A percentile compares a stretch with the other conserved stretches of the same genome.
These are phyloP conservation scores for Blastocystis sp. DNA, from an alignment of 352 stramenopile species.

Conservation along the genomic window DNA sequence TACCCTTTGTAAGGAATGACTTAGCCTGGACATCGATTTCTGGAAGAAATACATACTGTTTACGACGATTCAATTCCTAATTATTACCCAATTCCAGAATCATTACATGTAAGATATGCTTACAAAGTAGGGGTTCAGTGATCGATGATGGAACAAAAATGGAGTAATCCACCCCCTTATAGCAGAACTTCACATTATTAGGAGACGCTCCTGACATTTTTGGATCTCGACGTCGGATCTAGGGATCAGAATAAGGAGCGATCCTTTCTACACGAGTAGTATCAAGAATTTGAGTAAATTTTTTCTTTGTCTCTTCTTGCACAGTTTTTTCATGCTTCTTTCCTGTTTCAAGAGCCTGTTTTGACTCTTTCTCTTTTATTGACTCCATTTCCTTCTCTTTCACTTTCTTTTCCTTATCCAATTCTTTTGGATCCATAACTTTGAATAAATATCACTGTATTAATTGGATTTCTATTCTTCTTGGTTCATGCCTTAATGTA, in stretches of 20 bases:
- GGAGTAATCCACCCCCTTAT: conserved; percentile 43
- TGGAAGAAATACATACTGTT: not conserved
- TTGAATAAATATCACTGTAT: not conserved
- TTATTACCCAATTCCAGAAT: not conserved
- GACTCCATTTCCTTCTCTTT: not conserved
- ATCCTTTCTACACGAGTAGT: not conserved
- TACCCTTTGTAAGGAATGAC: not conserved
- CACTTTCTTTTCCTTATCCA: not conserved
- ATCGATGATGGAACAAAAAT: not conserved
- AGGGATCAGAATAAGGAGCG: not conserved
- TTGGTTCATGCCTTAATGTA: too few relatives aligned
- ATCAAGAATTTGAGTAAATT: not conserved
- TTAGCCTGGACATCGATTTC: not conserved
- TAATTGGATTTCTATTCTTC: too few relatives aligned
- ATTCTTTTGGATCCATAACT: not conserved
- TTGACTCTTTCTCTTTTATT: not conserved
- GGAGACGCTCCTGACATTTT: not conserved
- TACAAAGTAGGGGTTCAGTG: not conserved
- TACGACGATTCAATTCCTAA: conserved; percentile 24
- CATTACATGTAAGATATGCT: not conserved
- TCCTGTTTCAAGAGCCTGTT: not conserved
- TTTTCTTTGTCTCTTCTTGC: too few relatives aligned
- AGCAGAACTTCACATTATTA: conserved; percentile 35
- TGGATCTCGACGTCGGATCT: not conserved
- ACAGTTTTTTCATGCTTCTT: not conserved